Base-by-base conservation (phyloP, 1,284 basidiomycete genomes). In the Pisolithus thermaeus region DNA sequence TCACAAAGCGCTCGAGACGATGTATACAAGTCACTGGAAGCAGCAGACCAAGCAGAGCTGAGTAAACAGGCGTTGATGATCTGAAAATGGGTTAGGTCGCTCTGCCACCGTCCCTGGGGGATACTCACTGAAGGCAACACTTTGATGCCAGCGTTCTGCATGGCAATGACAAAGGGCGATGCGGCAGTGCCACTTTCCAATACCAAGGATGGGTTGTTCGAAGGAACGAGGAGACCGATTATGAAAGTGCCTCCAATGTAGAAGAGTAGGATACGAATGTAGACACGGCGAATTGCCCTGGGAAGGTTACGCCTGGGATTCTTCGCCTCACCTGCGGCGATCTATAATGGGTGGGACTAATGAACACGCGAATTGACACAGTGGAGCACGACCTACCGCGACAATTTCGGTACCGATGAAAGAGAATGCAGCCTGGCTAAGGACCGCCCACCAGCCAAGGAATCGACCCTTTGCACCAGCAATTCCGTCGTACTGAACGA, bases 1-100 rank as follows among this genome's bases (percentile, higher is more conserved):
- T 63, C 54, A 88, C 86, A 92, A 14, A 94, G 73, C 1, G 87
- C 87, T 47, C 91, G 81, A 18, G 87, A 90, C 50, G 83, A 83
- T 2, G 84, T 86, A 69, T 91, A 96, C 49, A 95, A 66, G 61
- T 93, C 86, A 57, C 86, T 88, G 37, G 84, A 88, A 2, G 87
- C 90, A 5, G 92, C 90, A 6, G 89, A 92, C 80, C 88, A 90
- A 1, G 92, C 92, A 1, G 90, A 90, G 25, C 85, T 88, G 51
- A 95, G 70, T 28, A 96, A 77, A 63, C 81, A 84, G 7, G 92
- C 92, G 66, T 96, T 96, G 70, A 94, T 91, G 58, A 93, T 71
- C 83, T 84, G 25, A 7, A 39, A 54, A 40, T 79, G 70, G 60
- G 72, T 50, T 46, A 27, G 20, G 20, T 20, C 9, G 7, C 30